These are phyloP conservation scores for Phoma sp. DNA, from an alignment of 2,329 filamentous ascomycete species.

Conservation along the genomic window DNA sequence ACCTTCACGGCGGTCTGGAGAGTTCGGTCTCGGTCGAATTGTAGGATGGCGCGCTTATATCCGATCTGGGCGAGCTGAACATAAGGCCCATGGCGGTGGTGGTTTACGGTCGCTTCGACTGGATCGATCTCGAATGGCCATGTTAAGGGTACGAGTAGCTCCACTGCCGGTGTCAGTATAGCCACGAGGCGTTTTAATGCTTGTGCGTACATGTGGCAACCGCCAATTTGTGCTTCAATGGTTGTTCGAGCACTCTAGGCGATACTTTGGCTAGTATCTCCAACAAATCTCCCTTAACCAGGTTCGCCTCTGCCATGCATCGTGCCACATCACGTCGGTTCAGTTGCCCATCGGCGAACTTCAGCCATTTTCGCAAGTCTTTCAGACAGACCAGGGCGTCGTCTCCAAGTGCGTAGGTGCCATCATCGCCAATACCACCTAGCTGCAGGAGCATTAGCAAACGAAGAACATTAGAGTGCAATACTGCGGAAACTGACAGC, in stretches of 20 bases:
- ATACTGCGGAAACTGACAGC: conserved; percentile 67
- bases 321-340: conserved; percentile 95
- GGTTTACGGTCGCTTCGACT: conserved; percentile 87
- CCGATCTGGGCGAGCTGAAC: conserved; percentile 85
- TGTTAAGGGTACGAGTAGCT: conserved; percentile 89
- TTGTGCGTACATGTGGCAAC: conserved; percentile 70
- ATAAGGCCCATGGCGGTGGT: conserved; percentile 89
- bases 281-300: conserved; percentile 88
- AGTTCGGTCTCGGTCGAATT: conserved; percentile 78
- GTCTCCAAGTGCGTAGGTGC: conserved; percentile 87
- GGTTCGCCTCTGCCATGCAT: conserved; percentile 88
- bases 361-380: conserved; percentile 94
- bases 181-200: accelerated
- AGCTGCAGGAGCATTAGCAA: conserved; percentile 64
- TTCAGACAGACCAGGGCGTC: conserved; percentile 90
- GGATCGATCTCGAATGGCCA: conserved; percentile 87
- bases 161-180: conserved; percentile 60
- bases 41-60: conserved; percentile 89
- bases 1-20: conserved; percentile 82
- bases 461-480: neutral
- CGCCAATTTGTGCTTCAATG: conserved; percentile 78
- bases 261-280: conserved; percentile 83
- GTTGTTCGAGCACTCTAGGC: conserved; percentile 74
- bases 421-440: conserved; percentile 83
- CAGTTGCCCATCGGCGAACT: conserved; percentile 89